Conservation (phyloP, 2,329 filamentous ascomycete species). For the Alternaria angustiovoidea region DNA sequence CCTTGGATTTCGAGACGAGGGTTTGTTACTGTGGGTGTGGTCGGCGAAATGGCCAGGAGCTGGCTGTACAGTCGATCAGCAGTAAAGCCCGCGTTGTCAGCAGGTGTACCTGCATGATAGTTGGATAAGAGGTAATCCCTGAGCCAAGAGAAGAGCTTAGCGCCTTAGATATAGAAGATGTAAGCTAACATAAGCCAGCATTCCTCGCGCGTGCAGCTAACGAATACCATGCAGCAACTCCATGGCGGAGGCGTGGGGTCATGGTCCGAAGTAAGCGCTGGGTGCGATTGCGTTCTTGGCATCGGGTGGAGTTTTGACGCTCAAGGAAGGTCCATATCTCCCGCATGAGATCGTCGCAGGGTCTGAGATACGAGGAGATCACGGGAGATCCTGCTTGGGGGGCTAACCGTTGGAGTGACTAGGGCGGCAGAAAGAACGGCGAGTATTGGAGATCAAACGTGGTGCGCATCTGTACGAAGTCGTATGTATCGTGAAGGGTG, state of each 20-base stretch:
- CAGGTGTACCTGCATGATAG: slow-evolving; percentile 3
- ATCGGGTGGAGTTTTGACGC: slow-evolving; percentile 10
- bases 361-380: slow-evolving; percentile 18
- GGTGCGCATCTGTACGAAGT: not conserved
- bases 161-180: not conserved
- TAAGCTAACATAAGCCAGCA: slow-evolving; percentile 7
- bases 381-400: slow-evolving; percentile 9
- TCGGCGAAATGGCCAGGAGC: not conserved
- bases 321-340: slow-evolving; percentile 15
- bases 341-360: slow-evolving; percentile 13
- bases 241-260: slow-evolving; percentile 7
- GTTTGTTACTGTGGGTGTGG: not conserved
- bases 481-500: not conserved
- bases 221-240: slow-evolving; percentile 4
- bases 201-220: slow-evolving; percentile 7
- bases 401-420: not conserved
- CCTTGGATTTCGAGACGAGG: no score
- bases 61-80: not conserved
- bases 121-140: not conserved
- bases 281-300: slow-evolving; percentile 11
- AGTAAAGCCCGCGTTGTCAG: not conserved
- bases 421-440: not conserved
- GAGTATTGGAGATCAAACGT: not conserved
- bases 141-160: not conserved
- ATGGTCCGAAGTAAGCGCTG: slow-evolving; percentile 13